Percentiles rank a stretch among this genome's conserved stretches.
Conservation (phyloP, 2,329 filamentous ascomycete genomes). For the Septoria petroselini region DNA sequence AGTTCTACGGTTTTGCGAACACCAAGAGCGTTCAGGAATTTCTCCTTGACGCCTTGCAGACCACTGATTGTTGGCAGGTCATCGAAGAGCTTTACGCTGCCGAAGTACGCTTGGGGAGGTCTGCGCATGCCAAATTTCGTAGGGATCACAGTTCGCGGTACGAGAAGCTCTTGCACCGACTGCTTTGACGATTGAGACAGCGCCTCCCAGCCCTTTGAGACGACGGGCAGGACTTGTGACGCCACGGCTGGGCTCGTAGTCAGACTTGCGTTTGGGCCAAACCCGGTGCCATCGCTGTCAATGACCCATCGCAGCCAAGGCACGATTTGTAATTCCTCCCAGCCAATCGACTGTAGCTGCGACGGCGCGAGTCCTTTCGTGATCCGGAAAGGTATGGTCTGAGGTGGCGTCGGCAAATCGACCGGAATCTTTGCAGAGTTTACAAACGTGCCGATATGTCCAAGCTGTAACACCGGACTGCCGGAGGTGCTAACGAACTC, state of each 20-base stretch:
- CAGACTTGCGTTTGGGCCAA: slow-evolving; percentile 64
- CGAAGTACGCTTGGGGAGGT: slow-evolving; percentile 84
- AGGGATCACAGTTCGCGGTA: slow-evolving; percentile 72
- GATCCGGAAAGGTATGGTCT: slow-evolving; percentile 80
- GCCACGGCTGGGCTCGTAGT: slow-evolving; percentile 71
- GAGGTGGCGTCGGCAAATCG: slow-evolving; percentile 74
- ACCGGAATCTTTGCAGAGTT: slow-evolving; percentile 74
- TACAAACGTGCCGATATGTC: slow-evolving; percentile 70
- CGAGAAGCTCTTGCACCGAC: slow-evolving; percentile 62
- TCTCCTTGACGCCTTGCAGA: slow-evolving; percentile 81
- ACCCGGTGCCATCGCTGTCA: slow-evolving; percentile 60
- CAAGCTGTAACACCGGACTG: slow-evolving; percentile 72
- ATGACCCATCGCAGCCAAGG: slow-evolving; percentile 82
- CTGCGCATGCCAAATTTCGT: slow-evolving; percentile 87
- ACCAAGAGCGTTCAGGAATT: slow-evolving; percentile 76
- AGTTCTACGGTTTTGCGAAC: slow-evolving; percentile 95
- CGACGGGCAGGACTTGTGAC: slow-evolving; percentile 68
- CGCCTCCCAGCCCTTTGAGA: slow-evolving; percentile 91
- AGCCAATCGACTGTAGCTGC: slow-evolving; percentile 77
- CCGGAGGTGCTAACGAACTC: slow-evolving; percentile 53
- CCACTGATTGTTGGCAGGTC: slow-evolving; percentile 80
- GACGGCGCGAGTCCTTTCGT: slow-evolving; percentile 65
- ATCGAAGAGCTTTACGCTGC: slow-evolving; percentile 90
- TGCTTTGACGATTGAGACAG: slow-evolving; percentile 64
- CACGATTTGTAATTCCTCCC: slow-evolving; percentile 78